Conservation (phyloP, 202 grass and related monocot species). For the Setaria italica region DNA sequence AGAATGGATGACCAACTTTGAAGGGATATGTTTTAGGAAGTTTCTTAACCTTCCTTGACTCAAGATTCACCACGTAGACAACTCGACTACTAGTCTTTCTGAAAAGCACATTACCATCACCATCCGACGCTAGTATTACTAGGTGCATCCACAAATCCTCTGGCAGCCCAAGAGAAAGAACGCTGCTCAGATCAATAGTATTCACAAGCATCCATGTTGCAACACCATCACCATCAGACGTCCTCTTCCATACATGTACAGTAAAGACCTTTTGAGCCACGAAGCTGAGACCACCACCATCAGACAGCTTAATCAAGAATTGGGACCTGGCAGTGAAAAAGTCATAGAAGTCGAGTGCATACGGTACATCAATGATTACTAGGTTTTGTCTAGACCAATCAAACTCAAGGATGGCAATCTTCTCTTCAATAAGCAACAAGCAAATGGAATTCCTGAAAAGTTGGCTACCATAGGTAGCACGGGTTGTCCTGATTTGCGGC, state of each 20-base stretch:
- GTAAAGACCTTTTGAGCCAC: not conserved
- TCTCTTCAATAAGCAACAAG: not conserved
- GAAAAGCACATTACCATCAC: too few relatives aligned
- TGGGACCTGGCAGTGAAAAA: rapidly evolving
- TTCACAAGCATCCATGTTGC: slow-evolving; percentile 10
- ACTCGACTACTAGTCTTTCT: too few relatives aligned
- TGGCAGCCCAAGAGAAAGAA: not conserved
- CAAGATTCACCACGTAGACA: too few relatives aligned
- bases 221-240: not conserved
- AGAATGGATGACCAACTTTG: slow-evolving; percentile 4
- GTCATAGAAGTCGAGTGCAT: too few relatives aligned
- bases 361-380: not conserved
- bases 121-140: too few relatives aligned
- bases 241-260: not conserved
- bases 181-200: not conserved
- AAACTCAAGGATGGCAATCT: not conserved
- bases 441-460: not conserved
- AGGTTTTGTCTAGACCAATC: slow-evolving; percentile 2
- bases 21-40: too few relatives aligned
- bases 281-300: not conserved
- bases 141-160: too few relatives aligned
- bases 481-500: too few relatives aligned
- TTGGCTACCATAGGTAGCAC: not conserved
- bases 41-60: too few relatives aligned
- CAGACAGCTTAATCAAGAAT: not conserved